phyloP scores from a whole-genome alignment of 2,329 filamentous ascomycete genomes.

The Elsinoe batatas region DNA sequence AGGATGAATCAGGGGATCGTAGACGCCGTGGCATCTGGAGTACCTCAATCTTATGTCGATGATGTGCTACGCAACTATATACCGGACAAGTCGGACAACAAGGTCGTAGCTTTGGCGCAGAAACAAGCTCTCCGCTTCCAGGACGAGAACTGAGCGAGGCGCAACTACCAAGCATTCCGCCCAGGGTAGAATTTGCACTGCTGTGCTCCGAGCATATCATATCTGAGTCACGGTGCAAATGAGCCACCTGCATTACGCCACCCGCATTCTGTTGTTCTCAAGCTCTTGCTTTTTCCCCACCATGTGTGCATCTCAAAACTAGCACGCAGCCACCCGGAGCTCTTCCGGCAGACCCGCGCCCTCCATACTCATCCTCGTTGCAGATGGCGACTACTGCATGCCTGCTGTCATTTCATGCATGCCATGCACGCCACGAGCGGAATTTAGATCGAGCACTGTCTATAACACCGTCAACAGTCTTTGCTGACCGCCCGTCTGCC shows the following conservation, averaged over 20 bases:
- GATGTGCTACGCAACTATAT: conserved; percentile 45
- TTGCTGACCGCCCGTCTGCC: neutral
- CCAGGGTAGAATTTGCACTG: neutral
- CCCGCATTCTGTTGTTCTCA: too few relatives aligned
- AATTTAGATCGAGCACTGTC: neutral
- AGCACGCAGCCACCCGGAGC: neutral
- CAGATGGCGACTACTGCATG: neutral
- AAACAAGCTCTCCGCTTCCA: conserved; percentile 29
- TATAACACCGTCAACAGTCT: neutral
- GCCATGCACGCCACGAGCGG: neutral
- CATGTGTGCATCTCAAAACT: neutral
- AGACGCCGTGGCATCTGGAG: conserved; percentile 46
- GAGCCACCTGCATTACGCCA: too few relatives aligned
- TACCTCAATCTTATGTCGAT: conserved; percentile 48
- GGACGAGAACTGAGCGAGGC: conserved; percentile 16
- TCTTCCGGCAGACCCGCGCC: neutral
- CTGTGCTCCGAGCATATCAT: neutral
- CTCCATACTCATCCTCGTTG: neutral
- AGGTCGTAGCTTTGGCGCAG: conserved; percentile 25
- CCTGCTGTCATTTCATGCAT: neutral
- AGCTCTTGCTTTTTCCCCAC: too few relatives aligned
- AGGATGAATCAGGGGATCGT: conserved; percentile 55
- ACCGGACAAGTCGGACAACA: conserved; percentile 24
- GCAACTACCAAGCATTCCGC: neutral
- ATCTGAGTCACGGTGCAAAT: too few relatives aligned